Percentiles rank a stretch among this genome's conserved stretches.
These are phyloP conservation scores for Arabidopsis hybrid DNA, from an alignment of 441 rosid species.

Conservation along the genomic window DNA sequence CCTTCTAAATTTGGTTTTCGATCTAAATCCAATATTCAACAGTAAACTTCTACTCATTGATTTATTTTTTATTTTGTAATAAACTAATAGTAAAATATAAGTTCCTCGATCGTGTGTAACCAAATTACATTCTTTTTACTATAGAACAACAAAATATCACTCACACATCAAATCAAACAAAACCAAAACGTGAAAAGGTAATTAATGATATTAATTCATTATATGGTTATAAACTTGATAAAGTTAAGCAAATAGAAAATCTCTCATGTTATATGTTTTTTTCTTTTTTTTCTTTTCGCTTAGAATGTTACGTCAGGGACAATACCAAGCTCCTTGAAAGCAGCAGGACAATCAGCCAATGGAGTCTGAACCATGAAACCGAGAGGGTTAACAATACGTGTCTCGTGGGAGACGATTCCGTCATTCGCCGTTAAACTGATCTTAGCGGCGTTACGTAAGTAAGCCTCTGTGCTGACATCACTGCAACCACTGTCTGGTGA, in stretches of 20 bases:
- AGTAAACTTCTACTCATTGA: too few species aligned
- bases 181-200: slow-evolving; percentile 4
- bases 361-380: slow-evolving; percentile 56
- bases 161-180: slow-evolving; percentile 8
- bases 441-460: slow-evolving; percentile 47
- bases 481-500: slow-evolving; percentile 54
- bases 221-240: background rate
- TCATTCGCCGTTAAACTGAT: slow-evolving; percentile 52
- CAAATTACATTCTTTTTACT: slow-evolving; percentile 3
- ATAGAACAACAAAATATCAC: slow-evolving; percentile 8
- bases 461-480: slow-evolving; percentile 45
- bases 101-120: slow-evolving; percentile 2
- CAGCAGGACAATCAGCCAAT: slow-evolving; percentile 49
- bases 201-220: slow-evolving; percentile 30
- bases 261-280: slow-evolving; percentile 26
- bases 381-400: slow-evolving; percentile 56
- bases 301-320: slow-evolving; percentile 35
- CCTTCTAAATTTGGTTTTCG: too few species aligned
- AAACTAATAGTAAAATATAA: background rate
- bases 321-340: slow-evolving; percentile 62
- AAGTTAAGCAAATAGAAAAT: slow-evolving; percentile 26
- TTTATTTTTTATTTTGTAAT: background rate
- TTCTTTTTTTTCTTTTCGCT: background rate
- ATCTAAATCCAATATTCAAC: too few species aligned
- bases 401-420: slow-evolving; percentile 50